phyloP scores from a whole-genome alignment of 805 yeast genomes.

The Barnettozyma vustinii region DNA sequence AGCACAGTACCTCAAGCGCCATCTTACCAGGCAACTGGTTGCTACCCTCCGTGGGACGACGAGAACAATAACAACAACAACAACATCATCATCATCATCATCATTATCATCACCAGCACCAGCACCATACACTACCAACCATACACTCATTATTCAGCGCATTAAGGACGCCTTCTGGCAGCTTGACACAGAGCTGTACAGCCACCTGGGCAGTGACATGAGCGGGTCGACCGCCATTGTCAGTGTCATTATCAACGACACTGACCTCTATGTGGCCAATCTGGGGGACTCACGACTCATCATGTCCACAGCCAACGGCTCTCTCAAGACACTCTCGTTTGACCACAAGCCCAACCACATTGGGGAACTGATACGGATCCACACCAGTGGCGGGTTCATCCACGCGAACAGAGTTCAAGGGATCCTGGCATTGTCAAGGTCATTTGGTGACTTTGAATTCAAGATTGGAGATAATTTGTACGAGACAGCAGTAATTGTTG shows the following conservation, averaged over 20 bases:
- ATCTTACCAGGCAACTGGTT: conserved; percentile 22
- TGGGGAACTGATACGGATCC: conserved; percentile 87
- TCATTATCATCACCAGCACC: too few relatives aligned
- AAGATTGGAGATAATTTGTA: conserved; percentile 27
- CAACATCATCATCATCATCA: background rate
- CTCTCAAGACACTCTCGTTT: conserved; percentile 54
- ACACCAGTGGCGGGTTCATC: conserved; percentile 92
- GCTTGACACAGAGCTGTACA: conserved; percentile 41
- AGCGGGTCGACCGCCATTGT: conserved; percentile 53
- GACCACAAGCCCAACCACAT: conserved; percentile 95
- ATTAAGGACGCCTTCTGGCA: conserved; percentile 40
- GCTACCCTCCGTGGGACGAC: conserved; percentile 1
- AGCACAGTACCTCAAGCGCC: conserved; percentile 45
- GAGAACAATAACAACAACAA: background rate
- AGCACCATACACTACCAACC: conserved; percentile 24
- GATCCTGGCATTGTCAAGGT: conserved; percentile 86
- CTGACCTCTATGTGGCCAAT: conserved; percentile 53
- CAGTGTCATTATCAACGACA: conserved; percentile 37
- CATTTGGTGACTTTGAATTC: conserved; percentile 72
- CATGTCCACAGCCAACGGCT: conserved; percentile 39
- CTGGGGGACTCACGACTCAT: conserved; percentile 75
- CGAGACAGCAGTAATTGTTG: conserved; percentile 74
- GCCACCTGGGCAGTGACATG: conserved; percentile 28
- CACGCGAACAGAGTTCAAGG: conserved; percentile 94
- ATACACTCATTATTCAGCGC: conserved; percentile 31